A percentile compares a stretch with the other conserved stretches of the same genome.
phyloP scores from a whole-genome alignment of 179 eudicot species.

The Heliamphora pulchella region DNA sequence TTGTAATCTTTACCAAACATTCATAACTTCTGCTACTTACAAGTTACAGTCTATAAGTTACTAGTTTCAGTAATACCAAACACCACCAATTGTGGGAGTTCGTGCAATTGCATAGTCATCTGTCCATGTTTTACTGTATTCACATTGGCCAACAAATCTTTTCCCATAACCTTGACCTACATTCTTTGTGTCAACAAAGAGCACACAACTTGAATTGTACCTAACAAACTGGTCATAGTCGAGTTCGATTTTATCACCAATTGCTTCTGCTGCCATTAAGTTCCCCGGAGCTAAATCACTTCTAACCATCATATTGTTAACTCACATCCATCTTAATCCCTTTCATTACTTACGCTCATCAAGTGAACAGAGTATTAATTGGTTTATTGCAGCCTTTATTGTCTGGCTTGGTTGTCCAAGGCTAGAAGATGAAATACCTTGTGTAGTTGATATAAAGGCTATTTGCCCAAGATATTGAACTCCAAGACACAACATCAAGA shows the following conservation, averaged over 20 bases:
- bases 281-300: neutral
- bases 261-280: neutral
- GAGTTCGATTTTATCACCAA: neutral
- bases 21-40: too few species aligned
- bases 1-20: too few species aligned
- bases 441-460: constrained; percentile 1
- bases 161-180: neutral
- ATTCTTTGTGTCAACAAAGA: neutral
- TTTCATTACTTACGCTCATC: neutral
- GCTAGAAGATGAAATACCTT: neutral
- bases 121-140: neutral
- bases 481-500: too few species aligned
- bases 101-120: neutral
- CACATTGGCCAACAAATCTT: neutral
- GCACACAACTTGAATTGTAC: neutral
- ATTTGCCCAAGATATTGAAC: neutral
- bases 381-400: neutral
- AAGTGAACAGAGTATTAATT: neutral
- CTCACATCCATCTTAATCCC: neutral
- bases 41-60: too few species aligned
- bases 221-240: neutral
- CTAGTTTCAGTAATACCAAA: too few species aligned
- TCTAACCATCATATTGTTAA: neutral
- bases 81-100: neutral
- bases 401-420: neutral